Conservation (phyloP, 78 protist species). For the Anaeramoeba flamelloides region DNA sequence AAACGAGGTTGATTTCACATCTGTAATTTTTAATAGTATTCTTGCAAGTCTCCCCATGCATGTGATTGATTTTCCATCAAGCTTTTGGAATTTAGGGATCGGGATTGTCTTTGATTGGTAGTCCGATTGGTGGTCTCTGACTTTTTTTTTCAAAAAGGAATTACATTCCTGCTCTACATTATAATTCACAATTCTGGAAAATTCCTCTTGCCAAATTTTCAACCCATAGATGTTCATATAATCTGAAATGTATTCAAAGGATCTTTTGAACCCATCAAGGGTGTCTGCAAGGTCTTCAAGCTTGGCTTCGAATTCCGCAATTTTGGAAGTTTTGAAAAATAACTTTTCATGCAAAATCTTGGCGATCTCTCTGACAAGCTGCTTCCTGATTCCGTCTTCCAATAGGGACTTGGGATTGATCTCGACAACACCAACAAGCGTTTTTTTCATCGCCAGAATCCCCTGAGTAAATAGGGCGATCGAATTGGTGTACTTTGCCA, state of each 20-base stretch:
- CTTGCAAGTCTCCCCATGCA: constrained; percentile 72
- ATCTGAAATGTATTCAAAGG: constrained; percentile 70
- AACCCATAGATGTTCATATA: constrained; percentile 72
- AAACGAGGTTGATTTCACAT: constrained; percentile 38
- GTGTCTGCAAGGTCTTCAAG: constrained; percentile 12
- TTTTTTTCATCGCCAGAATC: constrained; percentile 84
- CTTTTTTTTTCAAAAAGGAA: constrained; percentile 55
- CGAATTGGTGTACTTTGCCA: constrained; percentile 54
- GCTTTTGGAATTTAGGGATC: constrained; percentile 48
- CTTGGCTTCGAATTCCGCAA: constrained; percentile 4
- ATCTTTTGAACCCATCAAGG: constrained; percentile 53
- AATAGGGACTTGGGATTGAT: constrained; percentile 44
- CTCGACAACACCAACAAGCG: constrained; percentile 77
- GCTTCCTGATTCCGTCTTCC: constrained; percentile 82
- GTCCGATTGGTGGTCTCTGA: constrained; percentile 46
- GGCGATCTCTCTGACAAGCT: constrained; percentile 57
- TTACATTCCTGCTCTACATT: constrained; percentile 82
- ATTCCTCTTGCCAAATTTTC: constrained; percentile 80
- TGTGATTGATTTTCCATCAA: constrained; percentile 31
- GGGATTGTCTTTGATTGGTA: constrained; percentile 68
- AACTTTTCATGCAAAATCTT: constrained; percentile 39
- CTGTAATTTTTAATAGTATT: constrained; percentile 50
- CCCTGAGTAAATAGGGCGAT: constrained; percentile 67
- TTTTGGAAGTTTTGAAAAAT: constrained; percentile 12
- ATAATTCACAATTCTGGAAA: constrained; percentile 63